Conservation (phyloP, 257 asterid genomes). For the Jacaranda copaia region DNA sequence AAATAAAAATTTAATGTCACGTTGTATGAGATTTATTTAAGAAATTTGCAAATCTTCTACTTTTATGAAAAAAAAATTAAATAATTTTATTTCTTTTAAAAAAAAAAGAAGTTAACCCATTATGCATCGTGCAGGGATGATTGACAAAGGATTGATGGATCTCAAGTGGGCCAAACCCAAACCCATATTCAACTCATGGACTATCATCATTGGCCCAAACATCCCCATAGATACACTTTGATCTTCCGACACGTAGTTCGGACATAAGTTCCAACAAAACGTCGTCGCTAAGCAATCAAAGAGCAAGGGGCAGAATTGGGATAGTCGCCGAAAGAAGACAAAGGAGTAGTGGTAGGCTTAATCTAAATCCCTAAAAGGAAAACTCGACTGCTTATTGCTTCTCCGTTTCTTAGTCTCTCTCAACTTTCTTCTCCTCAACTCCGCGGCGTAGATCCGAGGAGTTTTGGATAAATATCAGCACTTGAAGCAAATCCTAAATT, state of each 20-base stretch:
- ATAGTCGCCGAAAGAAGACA: slow-evolving; percentile 19
- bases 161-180: slow-evolving; percentile 25
- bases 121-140: slow-evolving; percentile 23
- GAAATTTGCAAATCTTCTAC: background rate
- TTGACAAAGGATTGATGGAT: slow-evolving; percentile 1
- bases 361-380: slow-evolving; percentile 45
- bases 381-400: background rate
- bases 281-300: slow-evolving; percentile 28
- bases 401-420: background rate
- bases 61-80: background rate
- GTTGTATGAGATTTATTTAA: background rate
- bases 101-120: background rate
- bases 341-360: slow-evolving; percentile 27
- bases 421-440: slow-evolving; percentile 43
- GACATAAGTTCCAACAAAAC: background rate
- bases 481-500: background rate
- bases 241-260: background rate
- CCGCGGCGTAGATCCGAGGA: slow-evolving; percentile 63
- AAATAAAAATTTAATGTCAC: background rate
- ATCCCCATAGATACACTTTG: background rate
- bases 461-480: slow-evolving; percentile 39
- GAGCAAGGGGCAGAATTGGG: slow-evolving; percentile 33
- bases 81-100: background rate
- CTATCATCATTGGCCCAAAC: slow-evolving; percentile 24
- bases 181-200: slow-evolving; percentile 20